Base-by-base conservation (phyloP, 225 moss, liverwort and hornwort genomes). In the Marchantia paleacea region DNA sequence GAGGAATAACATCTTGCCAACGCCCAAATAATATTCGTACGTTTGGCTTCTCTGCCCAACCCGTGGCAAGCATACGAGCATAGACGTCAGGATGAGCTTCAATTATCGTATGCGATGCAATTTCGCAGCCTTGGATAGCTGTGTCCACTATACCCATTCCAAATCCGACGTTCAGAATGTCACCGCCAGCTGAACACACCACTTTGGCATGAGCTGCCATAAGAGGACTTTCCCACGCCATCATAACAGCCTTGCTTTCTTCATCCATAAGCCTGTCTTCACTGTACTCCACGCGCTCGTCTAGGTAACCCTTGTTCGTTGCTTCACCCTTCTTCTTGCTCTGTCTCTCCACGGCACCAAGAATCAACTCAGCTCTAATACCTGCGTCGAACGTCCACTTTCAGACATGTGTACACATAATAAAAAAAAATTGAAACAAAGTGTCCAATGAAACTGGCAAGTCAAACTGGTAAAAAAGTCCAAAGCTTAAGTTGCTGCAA, bases 41-140 rank as follows among this genome's bases (percentile, higher is more conserved):
- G 79, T 91, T 92, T 9, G 89, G 85, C 82, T 95, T 99, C 52
- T 91, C 87, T 31, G 89, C 92, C 99, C 99, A 99, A 50, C 95
- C 99, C 12, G 92, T 88, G 57, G 91, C 94, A 78, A 99, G 65
- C 94, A 99, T 99, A 66, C 92, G 88, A 76, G 94, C 85, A 67
- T 95, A 84, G 72, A 99, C 99, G 66, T 92, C 95, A 0, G 99
- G 95, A 77, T 99, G 99, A n/a, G 95, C 99, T 84, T 99, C 99
- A 55, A 99, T 90, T 65, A 99, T 99, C 7, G 99, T 95, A 52
- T 99, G 99, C 0, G 91, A 89, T 30, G 83, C 78, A 0, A 87
- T 90, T 9, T 76, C 78, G 72, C 92, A 88, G 72, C 91, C 77
- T 78, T 99, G 95, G 55, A 99, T 99, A 77, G 95, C 92, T 19